Conservation (phyloP, 495 filamentous ascomycete species). For the Tuber brumale region DNA sequence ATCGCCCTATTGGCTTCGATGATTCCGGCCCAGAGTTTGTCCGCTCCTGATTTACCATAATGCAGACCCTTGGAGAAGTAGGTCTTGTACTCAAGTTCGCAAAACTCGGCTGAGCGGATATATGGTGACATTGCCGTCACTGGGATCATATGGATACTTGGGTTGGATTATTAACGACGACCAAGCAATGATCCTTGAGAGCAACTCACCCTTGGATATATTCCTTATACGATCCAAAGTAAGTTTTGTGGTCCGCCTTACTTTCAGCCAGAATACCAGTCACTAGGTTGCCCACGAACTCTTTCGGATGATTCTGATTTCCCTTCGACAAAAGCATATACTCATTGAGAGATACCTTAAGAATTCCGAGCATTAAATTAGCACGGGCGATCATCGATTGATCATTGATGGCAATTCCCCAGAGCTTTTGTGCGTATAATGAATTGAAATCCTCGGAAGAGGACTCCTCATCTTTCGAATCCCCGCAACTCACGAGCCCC, state of each 20-base stretch:
- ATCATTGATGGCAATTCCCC: constrained; percentile 71
- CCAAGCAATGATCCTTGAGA: neutral
- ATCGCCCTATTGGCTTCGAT: constrained; percentile 74
- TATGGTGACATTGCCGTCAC: constrained; percentile 63
- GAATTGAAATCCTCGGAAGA: constrained; percentile 84
- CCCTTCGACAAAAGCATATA: constrained; percentile 71
- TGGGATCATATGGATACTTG: constrained; percentile 85
- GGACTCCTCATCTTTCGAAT: constrained; percentile 87
- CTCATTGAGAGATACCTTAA: constrained; percentile 59
- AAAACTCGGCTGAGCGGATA: constrained; percentile 61
- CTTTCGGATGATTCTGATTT: constrained; percentile 68
- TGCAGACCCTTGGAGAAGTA: constrained; percentile 51
- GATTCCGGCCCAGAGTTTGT: constrained; percentile 65
- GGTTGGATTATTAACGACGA: neutral
- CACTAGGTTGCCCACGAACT: constrained; percentile 75
- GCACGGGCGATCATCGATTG: constrained; percentile 73
- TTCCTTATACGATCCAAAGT: constrained; percentile 75
- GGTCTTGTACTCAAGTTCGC: constrained; percentile 72
- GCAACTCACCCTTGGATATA: constrained; percentile 61
- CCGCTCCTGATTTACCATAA: constrained; percentile 43
- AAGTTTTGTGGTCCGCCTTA: constrained; percentile 90
- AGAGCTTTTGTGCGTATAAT: constrained; percentile 87
- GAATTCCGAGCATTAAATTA: constrained; percentile 74
- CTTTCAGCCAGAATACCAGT: constrained; percentile 94
- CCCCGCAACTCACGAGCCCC: constrained; percentile 74